phyloP scores from a whole-genome alignment of 2,329 filamentous ascomycete species.

The Colletotrichum somersetense region DNA sequence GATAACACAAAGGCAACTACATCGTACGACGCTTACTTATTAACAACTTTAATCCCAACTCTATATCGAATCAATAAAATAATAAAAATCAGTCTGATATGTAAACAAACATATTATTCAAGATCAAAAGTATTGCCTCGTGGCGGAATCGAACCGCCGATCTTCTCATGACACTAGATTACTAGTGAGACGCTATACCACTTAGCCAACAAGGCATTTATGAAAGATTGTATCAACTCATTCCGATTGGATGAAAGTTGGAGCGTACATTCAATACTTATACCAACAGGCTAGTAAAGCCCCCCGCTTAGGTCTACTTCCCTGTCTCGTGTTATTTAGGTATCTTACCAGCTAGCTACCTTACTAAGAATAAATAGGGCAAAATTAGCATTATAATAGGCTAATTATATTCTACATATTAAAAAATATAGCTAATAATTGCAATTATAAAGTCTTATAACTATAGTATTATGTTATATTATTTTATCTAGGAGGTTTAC shows the following conservation, averaged over 20 bases:
- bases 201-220: constrained; percentile 32
- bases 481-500: too few relatives aligned
- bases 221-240: too few relatives aligned
- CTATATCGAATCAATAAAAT: too few relatives aligned
- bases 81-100: neutral
- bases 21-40: neutral
- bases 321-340: neutral
- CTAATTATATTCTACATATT: too few relatives aligned
- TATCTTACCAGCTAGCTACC: too few relatives aligned
- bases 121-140: constrained; percentile 12
- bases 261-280: accelerated
- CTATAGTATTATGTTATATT: too few relatives aligned
- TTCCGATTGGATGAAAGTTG: constrained; percentile 14
- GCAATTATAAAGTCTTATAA: too few relatives aligned
- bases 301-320: neutral
- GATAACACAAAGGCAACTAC: neutral
- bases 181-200: constrained; percentile 40
- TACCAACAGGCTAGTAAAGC: accelerated
- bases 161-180: constrained; percentile 33
- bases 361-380: too few relatives aligned
- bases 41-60: neutral
- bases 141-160: constrained; percentile 36
- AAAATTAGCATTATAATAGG: too few relatives aligned
- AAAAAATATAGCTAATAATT: too few relatives aligned
- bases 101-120: neutral